A percentile compares a stretch with the other conserved stretches of the same genome.
Evolutionary conservation across 306 rosid genomes (phyloP).

Genomic region (Betula pendula): DNA sequence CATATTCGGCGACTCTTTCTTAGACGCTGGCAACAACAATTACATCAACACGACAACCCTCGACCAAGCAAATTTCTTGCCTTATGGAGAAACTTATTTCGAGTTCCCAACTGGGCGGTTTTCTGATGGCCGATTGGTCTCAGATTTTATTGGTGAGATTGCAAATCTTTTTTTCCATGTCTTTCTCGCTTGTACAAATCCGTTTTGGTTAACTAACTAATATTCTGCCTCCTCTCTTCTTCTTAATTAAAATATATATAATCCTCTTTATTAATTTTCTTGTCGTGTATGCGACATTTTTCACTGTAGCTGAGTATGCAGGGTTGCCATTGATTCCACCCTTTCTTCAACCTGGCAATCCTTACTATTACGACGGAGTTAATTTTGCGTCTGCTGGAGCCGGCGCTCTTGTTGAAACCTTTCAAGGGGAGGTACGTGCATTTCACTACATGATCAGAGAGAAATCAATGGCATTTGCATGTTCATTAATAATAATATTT

Average conservation of each 20-base stretch:
- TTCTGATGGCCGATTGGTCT: constrained; percentile 80
- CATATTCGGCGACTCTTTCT: constrained; percentile 87
- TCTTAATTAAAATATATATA: background rate
- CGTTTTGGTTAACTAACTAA: constrained; percentile 38
- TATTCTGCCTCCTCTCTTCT: constrained; percentile 24
- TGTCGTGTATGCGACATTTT: background rate
- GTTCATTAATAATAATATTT: too few relatives aligned
- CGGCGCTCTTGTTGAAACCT: constrained; percentile 81
- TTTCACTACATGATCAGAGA: background rate
- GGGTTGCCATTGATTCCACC: constrained; percentile 69
- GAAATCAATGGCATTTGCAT: too few relatives aligned
- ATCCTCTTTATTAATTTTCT: constrained; percentile 3
- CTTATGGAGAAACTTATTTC: constrained; percentile 80
- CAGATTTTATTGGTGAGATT: constrained; percentile 75
- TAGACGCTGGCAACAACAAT: constrained; percentile 92
- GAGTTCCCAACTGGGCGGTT: constrained; percentile 84
- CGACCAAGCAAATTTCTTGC: constrained; percentile 95
- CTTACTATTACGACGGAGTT: constrained; percentile 55
- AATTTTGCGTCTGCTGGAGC: constrained; percentile 93
- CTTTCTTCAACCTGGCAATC: constrained; percentile 65
- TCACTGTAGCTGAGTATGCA: constrained; percentile 68
- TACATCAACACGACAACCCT: constrained; percentile 84
- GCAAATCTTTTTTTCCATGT: constrained; percentile 30
- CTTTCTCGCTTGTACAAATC: constrained; percentile 28
- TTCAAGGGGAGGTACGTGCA: constrained; percentile 69